Conservation (phyloP, 2,329 filamentous ascomycete genomes). For the Phialocephala subalpina region DNA sequence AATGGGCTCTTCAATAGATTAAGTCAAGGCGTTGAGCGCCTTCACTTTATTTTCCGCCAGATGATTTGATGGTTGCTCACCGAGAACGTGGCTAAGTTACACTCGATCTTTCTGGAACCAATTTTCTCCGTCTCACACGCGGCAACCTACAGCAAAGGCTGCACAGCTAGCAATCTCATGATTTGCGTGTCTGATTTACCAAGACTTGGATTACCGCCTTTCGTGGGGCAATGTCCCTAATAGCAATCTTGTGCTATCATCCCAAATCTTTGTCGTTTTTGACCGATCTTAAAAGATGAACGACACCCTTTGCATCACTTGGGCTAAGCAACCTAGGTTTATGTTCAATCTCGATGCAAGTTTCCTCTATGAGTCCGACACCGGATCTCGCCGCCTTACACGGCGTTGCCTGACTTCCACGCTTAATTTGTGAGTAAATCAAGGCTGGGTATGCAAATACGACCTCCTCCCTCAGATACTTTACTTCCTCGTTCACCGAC, state of each 20-base stretch:
- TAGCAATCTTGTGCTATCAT: neutral
- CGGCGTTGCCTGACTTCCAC: neutral
- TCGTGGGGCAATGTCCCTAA: neutral
- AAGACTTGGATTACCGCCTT: neutral
- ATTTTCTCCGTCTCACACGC: neutral
- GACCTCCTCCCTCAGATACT: neutral
- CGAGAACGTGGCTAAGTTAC: neutral
- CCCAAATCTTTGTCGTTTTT: neutral
- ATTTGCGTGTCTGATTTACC: neutral
- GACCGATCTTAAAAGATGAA: neutral
- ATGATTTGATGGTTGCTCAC: slow-evolving; percentile 6
- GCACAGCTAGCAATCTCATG: neutral
- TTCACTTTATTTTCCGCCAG: neutral
- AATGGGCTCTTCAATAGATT: neutral
- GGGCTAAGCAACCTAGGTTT: neutral
- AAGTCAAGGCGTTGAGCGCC: neutral
- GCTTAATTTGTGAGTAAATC: neutral
- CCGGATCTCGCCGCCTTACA: neutral
- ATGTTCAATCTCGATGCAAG: neutral
- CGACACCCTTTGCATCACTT: neutral
- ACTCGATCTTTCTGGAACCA: slow-evolving; percentile 9
- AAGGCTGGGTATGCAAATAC: neutral
- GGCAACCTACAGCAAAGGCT: neutral
- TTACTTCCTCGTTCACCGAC: too few relatives aligned
- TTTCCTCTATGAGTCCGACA: neutral